Evolutionary conservation across 306 rosid genomes (phyloP), one percentile per base, ranked within the genome.

Genomic region (Acacia crassicarpa): DNA sequence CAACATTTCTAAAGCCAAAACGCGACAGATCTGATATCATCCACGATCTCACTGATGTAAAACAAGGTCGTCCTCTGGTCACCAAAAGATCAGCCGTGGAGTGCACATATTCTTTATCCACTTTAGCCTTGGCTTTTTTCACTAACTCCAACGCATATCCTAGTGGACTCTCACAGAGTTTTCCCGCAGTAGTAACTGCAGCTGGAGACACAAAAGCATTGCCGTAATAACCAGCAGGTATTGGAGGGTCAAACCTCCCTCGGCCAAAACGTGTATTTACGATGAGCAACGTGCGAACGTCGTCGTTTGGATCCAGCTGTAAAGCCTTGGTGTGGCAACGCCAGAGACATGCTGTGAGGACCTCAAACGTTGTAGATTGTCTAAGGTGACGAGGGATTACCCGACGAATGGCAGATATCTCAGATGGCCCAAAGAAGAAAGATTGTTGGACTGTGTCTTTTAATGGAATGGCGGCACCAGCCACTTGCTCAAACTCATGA

Each of bases 81-180:
- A 79, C 92, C 83, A 87, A 19, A 1, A 84, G 23, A 78, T 91
- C 89, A 0, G 88, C 82, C 14, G 77, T 14, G 0, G 95, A 92
- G 9, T 59, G 87, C 17, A 89, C 19, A 27, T 91, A 91, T 20
- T 92, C 94, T 2, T 83, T 80, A 0, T 66, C 67, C 45, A 81
- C 49, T 4, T 81, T 23, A 0, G 5, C 53, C 66, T 88, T 91
- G 0, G 77, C 82, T 33, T 76, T 84, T 70, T 45, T 84, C 43
- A 84, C 77, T 1, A 27, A 67, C 15, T 59, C 81, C 12, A 84
- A 53, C 0, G 67, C 78, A 79, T 79, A 79, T 2, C 17, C 49
- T 17, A 84, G 48, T 16, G 82, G 16, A 17, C 78, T 81, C 27
- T 15, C 75, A 6, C 76, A 65, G 0, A 81, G 66, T 27, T 81